phyloP scores from a whole-genome alignment of 2,329 filamentous ascomycete species.

The Diaporthe sp. region DNA sequence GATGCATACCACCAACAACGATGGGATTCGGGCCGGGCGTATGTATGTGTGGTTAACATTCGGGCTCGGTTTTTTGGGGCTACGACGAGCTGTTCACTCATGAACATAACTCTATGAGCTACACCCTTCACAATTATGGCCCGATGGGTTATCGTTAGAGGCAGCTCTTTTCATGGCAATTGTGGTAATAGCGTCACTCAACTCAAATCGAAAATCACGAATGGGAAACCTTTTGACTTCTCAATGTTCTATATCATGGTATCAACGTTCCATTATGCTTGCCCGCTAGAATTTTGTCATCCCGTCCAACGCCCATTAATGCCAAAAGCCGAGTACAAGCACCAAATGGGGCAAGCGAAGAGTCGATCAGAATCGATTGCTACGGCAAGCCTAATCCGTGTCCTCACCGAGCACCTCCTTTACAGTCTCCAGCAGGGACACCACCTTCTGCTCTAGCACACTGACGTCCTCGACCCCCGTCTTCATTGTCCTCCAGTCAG shows the following conservation, averaged over 20 bases:
- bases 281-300: constrained; percentile 32
- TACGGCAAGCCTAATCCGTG: constrained; percentile 52
- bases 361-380: background rate
- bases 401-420: constrained; percentile 68
- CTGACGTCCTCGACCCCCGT: constrained; percentile 66
- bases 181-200: constrained; percentile 17
- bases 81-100: background rate
- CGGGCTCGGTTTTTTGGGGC: background rate
- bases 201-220: constrained; percentile 13
- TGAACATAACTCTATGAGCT: background rate
- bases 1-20: background rate
- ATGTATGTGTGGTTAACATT: background rate
- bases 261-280: constrained; percentile 38
- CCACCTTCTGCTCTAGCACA: constrained; percentile 81
- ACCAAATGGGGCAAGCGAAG: constrained; percentile 2
- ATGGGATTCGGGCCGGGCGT: background rate
- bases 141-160: background rate
- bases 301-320: constrained; percentile 39
- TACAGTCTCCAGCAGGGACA: constrained; percentile 75
- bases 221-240: background rate
- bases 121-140: background rate
- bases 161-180: background rate
- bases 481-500: constrained; percentile 67
- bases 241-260: constrained; percentile 33
- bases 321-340: constrained; percentile 27